Evolutionary conservation across 768 basidiomycete species (phyloP), one percentile per base, ranked within the genome.

Genomic region (Collybia sordida): DNA sequence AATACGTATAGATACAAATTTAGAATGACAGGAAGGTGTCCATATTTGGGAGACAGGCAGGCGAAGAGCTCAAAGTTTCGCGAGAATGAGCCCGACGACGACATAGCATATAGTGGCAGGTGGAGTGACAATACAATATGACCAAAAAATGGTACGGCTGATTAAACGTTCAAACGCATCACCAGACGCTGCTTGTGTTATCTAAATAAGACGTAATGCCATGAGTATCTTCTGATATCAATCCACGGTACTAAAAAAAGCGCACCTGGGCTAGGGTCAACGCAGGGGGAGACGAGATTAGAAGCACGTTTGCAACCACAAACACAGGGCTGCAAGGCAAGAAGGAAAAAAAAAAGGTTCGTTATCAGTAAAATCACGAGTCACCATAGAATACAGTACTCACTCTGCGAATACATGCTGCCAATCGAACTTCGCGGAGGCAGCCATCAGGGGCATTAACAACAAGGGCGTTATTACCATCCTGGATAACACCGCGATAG

Each of bases 131-230:
- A 93, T 70, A 57, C 90, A 93, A 62, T 96, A 98, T 2, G 87
- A 79, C 92, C 93, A 94, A 64, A 93, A 93, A 51, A 98, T 91
- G 0, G 95, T 98, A 46, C 90, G 80, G 52, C 85, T 87, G 64
- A 97, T 88, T 28, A 98, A 77, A 1, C 93, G 77, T 70, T 98
- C 96, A 62, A 98, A 98, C 0, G 90, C 85, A 59, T 91, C 91
- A 2, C 91, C 90, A 0, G 60, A 86, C 1, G 86, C 88, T 0
- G 89, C 86, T 64, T 92, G 88, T 0, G 93, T 92, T 59, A 94
- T 91, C 75, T 90, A 45, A 19, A 14, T 39, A 28, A 35, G 31
- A 1, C 3, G 14, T 31, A 31, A 9, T 17, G 3, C 4, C 14
- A 27, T n/a, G 14, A 1, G 22, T 18, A 35, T 40, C 19, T 5